Conservation (phyloP, 2,329 filamentous ascomycete genomes). For the Rutstroemia sp. region DNA sequence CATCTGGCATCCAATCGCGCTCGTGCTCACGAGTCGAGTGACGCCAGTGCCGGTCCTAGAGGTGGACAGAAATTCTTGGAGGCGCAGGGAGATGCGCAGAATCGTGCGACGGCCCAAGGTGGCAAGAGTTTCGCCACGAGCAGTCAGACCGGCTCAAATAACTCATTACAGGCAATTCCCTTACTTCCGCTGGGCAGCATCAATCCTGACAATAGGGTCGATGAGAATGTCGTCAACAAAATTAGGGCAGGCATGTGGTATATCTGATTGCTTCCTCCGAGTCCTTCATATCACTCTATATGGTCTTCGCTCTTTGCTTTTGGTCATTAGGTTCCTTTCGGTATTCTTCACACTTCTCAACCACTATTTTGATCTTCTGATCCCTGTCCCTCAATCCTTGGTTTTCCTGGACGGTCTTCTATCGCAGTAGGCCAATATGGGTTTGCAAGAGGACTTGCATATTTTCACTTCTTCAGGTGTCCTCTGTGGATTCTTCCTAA, state of each 20-base stretch:
- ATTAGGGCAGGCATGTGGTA: constrained; percentile 30
- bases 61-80: constrained; percentile 36
- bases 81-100: constrained; percentile 15
- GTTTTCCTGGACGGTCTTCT: not conserved
- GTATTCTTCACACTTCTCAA: constrained; percentile 17
- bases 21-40: constrained; percentile 58
- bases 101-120: constrained; percentile 2
- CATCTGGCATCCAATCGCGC: constrained; percentile 81
- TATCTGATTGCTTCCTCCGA: constrained; percentile 18
- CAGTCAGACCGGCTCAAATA: constrained; percentile 14
- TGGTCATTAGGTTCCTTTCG: not conserved
- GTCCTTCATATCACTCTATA: too few species aligned
- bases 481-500: not conserved
- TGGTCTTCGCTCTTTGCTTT: not conserved
- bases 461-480: constrained; percentile 19
- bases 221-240: constrained; percentile 7
- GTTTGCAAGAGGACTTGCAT: constrained; percentile 12
- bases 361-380: constrained; percentile 13
- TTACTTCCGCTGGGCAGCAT: constrained; percentile 22
- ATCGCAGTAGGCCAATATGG: not conserved
- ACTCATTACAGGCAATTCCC: constrained; percentile 16
- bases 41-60: constrained; percentile 38
- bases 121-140: constrained; percentile 13
- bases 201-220: constrained; percentile 5
- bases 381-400: constrained; percentile 8